Evolutionary conservation across 1,284 basidiomycete species (phyloP).

Genomic region (Stygiomarasmius scandens): DNA sequence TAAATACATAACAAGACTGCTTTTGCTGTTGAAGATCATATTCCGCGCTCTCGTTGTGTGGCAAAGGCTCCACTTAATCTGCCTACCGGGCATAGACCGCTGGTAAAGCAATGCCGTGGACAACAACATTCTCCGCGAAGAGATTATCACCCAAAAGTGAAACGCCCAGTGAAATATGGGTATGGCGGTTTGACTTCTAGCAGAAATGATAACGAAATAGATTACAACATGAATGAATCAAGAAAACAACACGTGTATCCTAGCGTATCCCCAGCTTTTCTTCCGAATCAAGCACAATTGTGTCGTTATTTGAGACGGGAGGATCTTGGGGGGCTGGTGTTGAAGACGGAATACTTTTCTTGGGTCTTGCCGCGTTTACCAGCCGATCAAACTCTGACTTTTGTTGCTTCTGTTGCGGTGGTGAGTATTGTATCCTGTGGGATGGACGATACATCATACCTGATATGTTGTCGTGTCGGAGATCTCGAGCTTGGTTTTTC

Average conservation of each 20-base stretch:
- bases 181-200: not conserved
- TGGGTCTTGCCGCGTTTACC: constrained; percentile 15
- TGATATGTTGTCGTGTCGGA: constrained; percentile 12
- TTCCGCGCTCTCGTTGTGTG: too few species aligned
- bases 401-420: constrained; percentile 11
- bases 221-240: not conserved
- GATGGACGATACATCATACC: constrained; percentile 5
- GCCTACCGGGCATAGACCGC: too few species aligned
- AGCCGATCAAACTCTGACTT: constrained; percentile 19
- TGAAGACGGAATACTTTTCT: not conserved
- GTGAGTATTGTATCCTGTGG: not conserved
- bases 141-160: too few species aligned
- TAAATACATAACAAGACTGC: too few species aligned
- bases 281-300: constrained; percentile 9
- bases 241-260: not conserved
- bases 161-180: too few species aligned
- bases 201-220: not conserved
- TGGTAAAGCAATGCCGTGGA: too few species aligned
- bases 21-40: too few species aligned
- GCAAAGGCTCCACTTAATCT: too few species aligned
- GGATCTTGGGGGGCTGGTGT: not conserved
- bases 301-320: not conserved
- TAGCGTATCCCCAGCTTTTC: not conserved
- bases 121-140: too few species aligned
- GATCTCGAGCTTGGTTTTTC: constrained; percentile 29